Evolutionary conservation across 306 rosid species (phyloP), one percentile per base, ranked within the genome.

Genomic region (Vigna mungo): DNA sequence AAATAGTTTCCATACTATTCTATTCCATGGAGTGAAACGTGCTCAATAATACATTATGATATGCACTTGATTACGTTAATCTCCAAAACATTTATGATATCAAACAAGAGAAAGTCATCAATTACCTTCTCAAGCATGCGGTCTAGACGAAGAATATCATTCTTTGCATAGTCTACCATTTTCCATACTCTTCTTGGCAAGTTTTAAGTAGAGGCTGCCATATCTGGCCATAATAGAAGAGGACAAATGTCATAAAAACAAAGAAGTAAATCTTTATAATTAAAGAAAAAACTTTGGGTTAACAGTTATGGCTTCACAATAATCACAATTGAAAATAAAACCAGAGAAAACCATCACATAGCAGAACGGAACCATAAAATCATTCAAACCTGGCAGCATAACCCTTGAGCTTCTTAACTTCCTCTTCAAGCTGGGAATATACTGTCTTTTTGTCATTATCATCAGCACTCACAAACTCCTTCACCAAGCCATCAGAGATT

Each of bases 131-230:
- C n/a, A n/a, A n/a, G 97, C 53, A 95, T 77, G 78, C 93, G 95
- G 13, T 90, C 88, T 51, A 95, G 87, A 63, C 93, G 87, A 70
- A 82, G 90, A 21, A 88, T 84, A 81, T 95, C 98, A n/a, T 88
- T 90, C 83, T 86, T 86, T 27, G 90, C 88, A 71, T 95, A 95
- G 44, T 88, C 66, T 78, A 61, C 97, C 98, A 75, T 92, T 92
- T 68, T 81, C 95, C 84, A 92, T 56, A 51, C 79, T 62, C 77
- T 81, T 95, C 78, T 89, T 87, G 23, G 91, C 93, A 82, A 87
- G 84, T 92, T 92, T n/a, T 68, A 90, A 16, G 83, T 92, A 95
- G 52, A 92, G 78, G 67, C 77, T 87, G 10, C 97, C 97, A 34
- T 84, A 65, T 85, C 97, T 94, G 75, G 32, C 51, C 70, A 69